A percentile compares a stretch with the other conserved stretches of the same genome.
These are phyloP conservation scores for Cucurbita argyrosperma DNA, from an alignment of 306 rosid genomes.

Conservation along the genomic window DNA sequence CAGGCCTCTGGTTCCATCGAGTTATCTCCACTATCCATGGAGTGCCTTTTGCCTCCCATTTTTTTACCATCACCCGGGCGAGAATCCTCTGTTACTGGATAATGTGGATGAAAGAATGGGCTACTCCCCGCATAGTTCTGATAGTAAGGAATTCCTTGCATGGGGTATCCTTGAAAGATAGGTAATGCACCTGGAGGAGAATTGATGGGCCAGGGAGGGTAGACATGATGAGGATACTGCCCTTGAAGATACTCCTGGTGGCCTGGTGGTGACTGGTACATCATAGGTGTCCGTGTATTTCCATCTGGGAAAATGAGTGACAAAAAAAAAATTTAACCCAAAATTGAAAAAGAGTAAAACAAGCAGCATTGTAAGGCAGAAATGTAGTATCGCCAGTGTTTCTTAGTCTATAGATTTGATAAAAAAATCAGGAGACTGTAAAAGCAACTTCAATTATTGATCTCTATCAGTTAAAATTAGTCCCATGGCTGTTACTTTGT, in stretches of 20 bases:
- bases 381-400: not conserved
- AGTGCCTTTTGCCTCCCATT: constrained; percentile 54
- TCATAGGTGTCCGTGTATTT: constrained; percentile 25
- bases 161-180: constrained; percentile 62
- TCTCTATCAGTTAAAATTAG: not conserved
- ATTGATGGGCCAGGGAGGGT: constrained; percentile 87
- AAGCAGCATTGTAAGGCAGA: not conserved
- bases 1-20: constrained; percentile 44
- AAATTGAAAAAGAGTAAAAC: not conserved
- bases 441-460: not conserved
- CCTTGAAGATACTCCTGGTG: constrained; percentile 68
- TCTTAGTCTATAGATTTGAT: not conserved
- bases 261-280: constrained; percentile 41
- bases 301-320: constrained; percentile 38
- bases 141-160: constrained; percentile 94
- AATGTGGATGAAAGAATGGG: constrained; percentile 65
- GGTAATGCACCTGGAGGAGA: constrained; percentile 73
- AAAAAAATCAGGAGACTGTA: not conserved
- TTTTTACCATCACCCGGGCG: constrained; percentile 36
- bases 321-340: not conserved
- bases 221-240: constrained; percentile 80
- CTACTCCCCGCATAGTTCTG: constrained; percentile 59
- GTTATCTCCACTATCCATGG: constrained; percentile 59
- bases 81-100: constrained; percentile 51
- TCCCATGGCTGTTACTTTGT: not conserved